Conservation (phyloP, 2,329 filamentous ascomycete species). For the Colletotrichum euphorbiae region DNA sequence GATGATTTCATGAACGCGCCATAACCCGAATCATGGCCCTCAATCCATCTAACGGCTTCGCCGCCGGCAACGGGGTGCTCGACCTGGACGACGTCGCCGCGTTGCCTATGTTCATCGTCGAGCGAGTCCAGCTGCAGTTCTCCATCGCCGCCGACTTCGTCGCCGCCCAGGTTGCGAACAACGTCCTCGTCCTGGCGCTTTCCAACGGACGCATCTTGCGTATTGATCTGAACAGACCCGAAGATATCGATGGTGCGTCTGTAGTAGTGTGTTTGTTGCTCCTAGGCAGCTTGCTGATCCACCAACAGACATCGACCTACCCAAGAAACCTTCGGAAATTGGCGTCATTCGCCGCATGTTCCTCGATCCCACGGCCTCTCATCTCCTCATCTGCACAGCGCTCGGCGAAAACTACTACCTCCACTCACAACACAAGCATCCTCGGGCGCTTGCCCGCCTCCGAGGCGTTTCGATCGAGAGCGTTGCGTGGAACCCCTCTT, state of each 20-base stretch:
- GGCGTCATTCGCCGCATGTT: conserved; percentile 97
- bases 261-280: conserved; percentile 12
- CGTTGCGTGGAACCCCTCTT: conserved; percentile 92
- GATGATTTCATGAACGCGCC: conserved; percentile 31
- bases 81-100: conserved; percentile 70
- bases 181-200: conserved; percentile 91
- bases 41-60: conserved; percentile 78
- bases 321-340: conserved; percentile 90
- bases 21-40: conserved; percentile 68
- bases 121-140: conserved; percentile 93
- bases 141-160: conserved; percentile 95
- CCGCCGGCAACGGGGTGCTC: conserved; percentile 69
- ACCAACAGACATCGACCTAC: conserved; percentile 93
- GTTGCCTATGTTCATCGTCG: conserved; percentile 93
- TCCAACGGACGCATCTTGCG: conserved; percentile 92
- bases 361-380: conserved; percentile 95
- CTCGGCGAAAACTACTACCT: conserved; percentile 98
- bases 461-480: conserved; percentile 90
- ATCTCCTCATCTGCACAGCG: conserved; percentile 90
- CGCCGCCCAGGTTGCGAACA: conserved; percentile 95
- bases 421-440: conserved; percentile 91
- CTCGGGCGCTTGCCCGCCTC: conserved; percentile 82
- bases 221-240: conserved; percentile 92
- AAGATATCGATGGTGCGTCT: conserved; percentile 87
- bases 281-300: conserved; percentile 32